Evolutionary conservation across 2,329 filamentous ascomycete species (phyloP), one percentile per base, ranked within the genome.

Genomic region (Aspergillus flavus): DNA sequence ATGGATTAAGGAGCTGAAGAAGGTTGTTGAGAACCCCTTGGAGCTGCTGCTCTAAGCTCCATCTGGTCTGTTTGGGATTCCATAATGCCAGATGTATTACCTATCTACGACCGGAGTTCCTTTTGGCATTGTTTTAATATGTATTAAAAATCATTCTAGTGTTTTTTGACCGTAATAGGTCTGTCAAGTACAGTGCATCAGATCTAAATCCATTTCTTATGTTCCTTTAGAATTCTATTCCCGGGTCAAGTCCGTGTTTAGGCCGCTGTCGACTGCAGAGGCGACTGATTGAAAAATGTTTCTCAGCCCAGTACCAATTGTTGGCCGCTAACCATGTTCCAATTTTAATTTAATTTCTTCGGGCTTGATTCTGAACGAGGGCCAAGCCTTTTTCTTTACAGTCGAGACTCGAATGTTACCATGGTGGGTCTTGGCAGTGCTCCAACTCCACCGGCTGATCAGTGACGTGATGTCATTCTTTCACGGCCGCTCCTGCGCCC

Each of bases 1-100:
- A 81, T 99, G 94, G 89, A 93, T 99, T 81, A 89, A 88, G 80
- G 95, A 96, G 85, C 85, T 99, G 80, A 99, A 99, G 91, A 94
- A 94, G 87, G 92, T 93, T 59, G 85, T 99, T 65, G 95, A 99
- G 89, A 97, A 97, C 87, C 95, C 95, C 70, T 86, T 99, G 72
- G 92, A 96, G 84, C 86, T 99, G 72, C 85, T 99, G 79, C 86
- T 99, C 81, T 99, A 90, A 85, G 62, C 64, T 58, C 46, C 21
- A 39, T 41, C 48, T 54, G 55, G 59, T 53, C 45, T 48, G 52
- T 59, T 54, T 59, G 62, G 43, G 46, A 52, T 53, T 43, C 61
- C 57, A 64, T 66, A 61, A 52, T 60, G 61, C 58, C 57, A 60
- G 62, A 53, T 64, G 55, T 61, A 52, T 55, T 58, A 66, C 63